Conservation (phyloP, 2,329 filamentous ascomycete species). For the Phaeosphaeria sp. region DNA sequence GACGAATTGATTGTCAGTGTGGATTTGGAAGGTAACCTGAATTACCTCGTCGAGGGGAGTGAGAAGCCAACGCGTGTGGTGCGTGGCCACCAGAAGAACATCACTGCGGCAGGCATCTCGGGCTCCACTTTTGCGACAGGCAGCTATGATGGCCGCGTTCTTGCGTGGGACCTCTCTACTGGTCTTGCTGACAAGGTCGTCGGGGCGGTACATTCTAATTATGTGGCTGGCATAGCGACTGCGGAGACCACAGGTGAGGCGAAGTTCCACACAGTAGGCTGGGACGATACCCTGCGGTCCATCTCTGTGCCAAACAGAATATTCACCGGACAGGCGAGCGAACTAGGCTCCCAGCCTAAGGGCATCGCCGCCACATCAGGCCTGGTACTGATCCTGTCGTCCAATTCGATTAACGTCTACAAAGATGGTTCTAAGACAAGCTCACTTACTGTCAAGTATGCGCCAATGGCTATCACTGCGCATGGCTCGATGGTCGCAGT, state of each 20-base stretch:
- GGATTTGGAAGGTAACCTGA: slow-evolving; percentile 86
- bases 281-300: slow-evolving; percentile 89
- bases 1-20: slow-evolving; percentile 91
- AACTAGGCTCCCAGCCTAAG: slow-evolving; percentile 81
- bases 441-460: slow-evolving; percentile 66
- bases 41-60: slow-evolving; percentile 79
- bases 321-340: slow-evolving; percentile 72
- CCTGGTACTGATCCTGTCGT: slow-evolving; percentile 59
- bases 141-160: slow-evolving; percentile 88
- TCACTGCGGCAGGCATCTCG: slow-evolving; percentile 75
- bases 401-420: slow-evolving; percentile 65
- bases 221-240: slow-evolving; percentile 77
- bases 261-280: slow-evolving; percentile 82
- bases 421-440: slow-evolving; percentile 65
- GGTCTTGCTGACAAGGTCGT: slow-evolving; percentile 75
- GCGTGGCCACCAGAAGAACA: slow-evolving; percentile 88
- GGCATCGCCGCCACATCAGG: slow-evolving; percentile 67
- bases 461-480: slow-evolving; percentile 75
- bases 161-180: slow-evolving; percentile 78
- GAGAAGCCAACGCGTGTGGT: slow-evolving; percentile 73
- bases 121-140: slow-evolving; percentile 80
- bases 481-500: slow-evolving; percentile 73
- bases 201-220: slow-evolving; percentile 83
- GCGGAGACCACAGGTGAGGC: slow-evolving; percentile 40
- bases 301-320: slow-evolving; percentile 77